Base-by-base conservation (phyloP, 1,284 basidiomycete species). In the Ustilago nuda region DNA sequence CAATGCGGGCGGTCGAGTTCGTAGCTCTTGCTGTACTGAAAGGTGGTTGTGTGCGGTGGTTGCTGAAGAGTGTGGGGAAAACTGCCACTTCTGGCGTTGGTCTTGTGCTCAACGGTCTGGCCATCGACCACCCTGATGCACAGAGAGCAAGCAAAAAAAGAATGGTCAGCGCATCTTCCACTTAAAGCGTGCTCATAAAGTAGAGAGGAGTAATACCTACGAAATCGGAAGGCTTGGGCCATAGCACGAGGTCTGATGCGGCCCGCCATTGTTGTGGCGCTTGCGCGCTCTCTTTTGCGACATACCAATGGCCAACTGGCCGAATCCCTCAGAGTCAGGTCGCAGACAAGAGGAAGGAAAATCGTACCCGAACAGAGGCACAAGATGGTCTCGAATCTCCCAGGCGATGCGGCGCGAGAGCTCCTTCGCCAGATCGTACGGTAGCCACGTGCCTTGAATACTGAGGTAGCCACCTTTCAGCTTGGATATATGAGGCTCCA, bases 361-460 rank as follows among this genome's bases (percentile, higher is more conserved):
- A 30, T 72, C 66, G 48, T 69, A 72, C 6, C 78, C 78, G 33
- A 80, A 80, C 4, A 80, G 60, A 9, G 78, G 78, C 1, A 80
- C 76, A 8, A 80, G 59, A 46, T 78, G 62, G 8, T 78, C 62
- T 0, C 78, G 72, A 37, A 80, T 78, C 39, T 72, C 65, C 63
- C 63, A 77, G 6, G 76, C 78, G 41, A 76, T 73, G n/a, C 78
- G 65, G 7, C 78, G 70, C 23, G 75, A 72, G 6, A 80, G 68
- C 56, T 78, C 72, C 30, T 73, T 69, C 15, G 78, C 76, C 27
- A 80, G 43, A 17, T 74, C 72, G 45, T 66, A 78, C 0, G 78
- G 72, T 1, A 80, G 66, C 78, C 78, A 80, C 2, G 75, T 80
- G 17, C 78, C 76, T 17, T 80, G 78, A 54, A 80, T 80, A 58